phyloP scores from a whole-genome alignment of 2,329 filamentous ascomycete genomes.

The Madurella fahalii region DNA sequence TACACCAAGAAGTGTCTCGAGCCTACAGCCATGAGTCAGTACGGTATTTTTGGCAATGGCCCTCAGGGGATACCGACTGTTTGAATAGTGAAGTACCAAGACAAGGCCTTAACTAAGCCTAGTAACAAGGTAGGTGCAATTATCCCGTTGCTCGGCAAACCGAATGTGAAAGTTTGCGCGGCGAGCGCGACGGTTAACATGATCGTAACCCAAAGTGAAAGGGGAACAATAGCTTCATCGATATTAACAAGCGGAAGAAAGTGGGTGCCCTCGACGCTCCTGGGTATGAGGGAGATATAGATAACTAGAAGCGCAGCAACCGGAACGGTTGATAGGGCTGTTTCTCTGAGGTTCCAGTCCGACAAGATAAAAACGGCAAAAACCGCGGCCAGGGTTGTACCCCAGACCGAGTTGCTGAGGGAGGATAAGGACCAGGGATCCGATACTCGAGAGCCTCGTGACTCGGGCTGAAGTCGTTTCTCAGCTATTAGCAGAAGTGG shows the following conservation, averaged over 20 bases:
- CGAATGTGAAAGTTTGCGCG: slow-evolving; percentile 25
- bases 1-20: slow-evolving; percentile 32
- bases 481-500: slow-evolving; percentile 31
- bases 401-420: slow-evolving; percentile 24
- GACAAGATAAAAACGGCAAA: slow-evolving; percentile 28
- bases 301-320: slow-evolving; percentile 28
- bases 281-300: slow-evolving; percentile 29
- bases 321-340: slow-evolving; percentile 29
- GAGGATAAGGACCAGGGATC: slow-evolving; percentile 12
- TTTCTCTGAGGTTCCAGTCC: slow-evolving; percentile 26
- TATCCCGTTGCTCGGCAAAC: slow-evolving; percentile 21
- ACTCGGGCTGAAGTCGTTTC: slow-evolving; percentile 17
- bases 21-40: slow-evolving; percentile 23
- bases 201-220: slow-evolving; percentile 24
- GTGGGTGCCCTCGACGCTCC: slow-evolving; percentile 17
- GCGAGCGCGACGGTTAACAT: slow-evolving; percentile 20
- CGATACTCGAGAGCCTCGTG: slow-evolving; percentile 1
- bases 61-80: slow-evolving; percentile 25
- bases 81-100: slow-evolving; percentile 35
- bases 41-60: too few relatives aligned
- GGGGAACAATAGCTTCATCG: slow-evolving; percentile 18
- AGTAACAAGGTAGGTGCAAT: slow-evolving; percentile 19
- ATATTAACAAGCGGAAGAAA: slow-evolving; percentile 31
- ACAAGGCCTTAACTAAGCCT: slow-evolving; percentile 30
- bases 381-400: slow-evolving; percentile 23